phyloP scores from a whole-genome alignment of 2,329 filamentous ascomycete species.

The Cryphonectria naterciae region DNA sequence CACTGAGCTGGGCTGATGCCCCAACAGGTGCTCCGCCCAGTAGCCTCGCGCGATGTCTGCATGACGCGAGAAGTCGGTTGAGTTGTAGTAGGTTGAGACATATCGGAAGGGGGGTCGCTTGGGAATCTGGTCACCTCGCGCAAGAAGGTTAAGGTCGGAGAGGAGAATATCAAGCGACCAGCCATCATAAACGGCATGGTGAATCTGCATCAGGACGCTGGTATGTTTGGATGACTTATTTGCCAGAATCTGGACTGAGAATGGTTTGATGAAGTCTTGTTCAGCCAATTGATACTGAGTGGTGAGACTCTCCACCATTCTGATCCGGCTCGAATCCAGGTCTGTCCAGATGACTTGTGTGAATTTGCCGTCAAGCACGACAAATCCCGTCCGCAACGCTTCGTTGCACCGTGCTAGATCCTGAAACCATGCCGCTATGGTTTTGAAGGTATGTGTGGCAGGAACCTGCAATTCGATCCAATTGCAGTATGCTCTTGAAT shows the following conservation, averaged over 20 bases:
- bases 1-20: constrained; percentile 56
- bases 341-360: constrained; percentile 67
- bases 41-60: constrained; percentile 58
- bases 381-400: constrained; percentile 76
- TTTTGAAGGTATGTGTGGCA: constrained; percentile 35
- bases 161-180: constrained; percentile 83
- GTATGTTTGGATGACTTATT: not conserved
- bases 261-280: constrained; percentile 56
- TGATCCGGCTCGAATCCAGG: constrained; percentile 49
- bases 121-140: constrained; percentile 39
- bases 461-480: constrained; percentile 65
- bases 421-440: constrained; percentile 54
- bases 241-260: constrained; percentile 60
- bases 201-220: constrained; percentile 59
- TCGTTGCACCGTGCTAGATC: constrained; percentile 60
- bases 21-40: constrained; percentile 70
- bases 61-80: constrained; percentile 33
- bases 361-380: constrained; percentile 56
- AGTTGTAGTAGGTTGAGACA: constrained; percentile 56
- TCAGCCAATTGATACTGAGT: constrained; percentile 47
- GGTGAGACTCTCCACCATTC: constrained; percentile 41
- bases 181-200: constrained; percentile 90
- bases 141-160: constrained; percentile 63
- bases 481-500: constrained; percentile 73
- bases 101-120: constrained; percentile 62